A percentile compares a stretch with the other conserved stretches of the same genome.
These are phyloP conservation scores for Geoglossum glabrum DNA, from an alignment of 495 filamentous ascomycete species.

Conservation along the genomic window DNA sequence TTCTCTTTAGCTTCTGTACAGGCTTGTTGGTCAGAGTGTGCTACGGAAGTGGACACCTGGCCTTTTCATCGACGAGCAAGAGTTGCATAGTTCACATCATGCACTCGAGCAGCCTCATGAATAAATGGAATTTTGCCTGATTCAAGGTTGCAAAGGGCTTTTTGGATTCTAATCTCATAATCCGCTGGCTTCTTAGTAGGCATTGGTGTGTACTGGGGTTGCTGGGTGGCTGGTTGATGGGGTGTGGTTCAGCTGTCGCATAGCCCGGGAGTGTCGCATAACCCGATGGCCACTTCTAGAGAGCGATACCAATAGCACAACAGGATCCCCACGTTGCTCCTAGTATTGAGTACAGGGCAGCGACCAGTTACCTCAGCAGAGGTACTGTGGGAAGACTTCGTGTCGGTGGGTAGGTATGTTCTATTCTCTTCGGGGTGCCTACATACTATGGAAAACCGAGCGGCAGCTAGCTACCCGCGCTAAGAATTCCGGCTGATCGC, in stretches of 20 bases:
- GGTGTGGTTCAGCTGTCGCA: not conserved
- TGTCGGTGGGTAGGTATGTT: no score
- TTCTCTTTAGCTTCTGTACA: not conserved
- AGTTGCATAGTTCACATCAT: not conserved
- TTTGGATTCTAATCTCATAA: not conserved
- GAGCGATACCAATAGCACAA: no score
- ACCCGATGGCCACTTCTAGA: no score
- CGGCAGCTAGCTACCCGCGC: no score
- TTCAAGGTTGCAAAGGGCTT: not conserved
- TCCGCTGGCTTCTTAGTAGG: not conserved
- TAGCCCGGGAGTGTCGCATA: not conserved
- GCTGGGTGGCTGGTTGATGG: not conserved
- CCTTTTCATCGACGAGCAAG: not conserved
- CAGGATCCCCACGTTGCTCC: no score
- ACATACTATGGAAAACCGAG: no score
- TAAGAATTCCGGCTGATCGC: no score
- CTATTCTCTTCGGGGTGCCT: no score
- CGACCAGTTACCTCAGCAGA: no score
- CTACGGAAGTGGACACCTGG: not conserved
- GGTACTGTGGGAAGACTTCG: no score
- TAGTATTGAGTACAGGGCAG: no score
- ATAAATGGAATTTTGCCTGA: not conserved
- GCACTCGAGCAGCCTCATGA: not conserved
- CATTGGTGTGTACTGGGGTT: not conserved
- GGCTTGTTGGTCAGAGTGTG: not conserved